These are phyloP conservation scores for Acanthamoeba lugdunensis DNA, from an alignment of 208 protist species.

Conservation along the genomic window DNA sequence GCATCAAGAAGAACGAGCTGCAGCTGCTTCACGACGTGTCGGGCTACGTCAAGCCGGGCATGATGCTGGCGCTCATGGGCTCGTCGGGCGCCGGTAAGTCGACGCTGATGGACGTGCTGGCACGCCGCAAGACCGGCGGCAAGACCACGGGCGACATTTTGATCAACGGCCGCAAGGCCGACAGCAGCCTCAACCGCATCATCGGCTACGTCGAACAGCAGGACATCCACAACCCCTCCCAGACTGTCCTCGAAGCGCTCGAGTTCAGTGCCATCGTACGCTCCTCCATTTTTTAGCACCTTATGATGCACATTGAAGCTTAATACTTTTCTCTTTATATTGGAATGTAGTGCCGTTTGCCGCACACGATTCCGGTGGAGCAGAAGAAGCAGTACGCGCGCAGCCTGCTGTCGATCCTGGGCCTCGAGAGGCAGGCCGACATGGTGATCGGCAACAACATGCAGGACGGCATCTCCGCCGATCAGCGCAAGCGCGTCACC, in stretches of 20 bases:
- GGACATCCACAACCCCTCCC: constrained; percentile 75
- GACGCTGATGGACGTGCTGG: constrained; percentile 80
- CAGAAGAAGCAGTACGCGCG: constrained; percentile 52
- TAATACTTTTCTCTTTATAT: neutral
- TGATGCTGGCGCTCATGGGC: constrained; percentile 81
- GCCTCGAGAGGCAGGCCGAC: constrained; percentile 44
- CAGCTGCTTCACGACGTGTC: constrained; percentile 75
- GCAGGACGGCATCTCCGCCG: constrained; percentile 54
- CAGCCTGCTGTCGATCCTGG: constrained; percentile 34
- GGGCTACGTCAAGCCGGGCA: constrained; percentile 83
- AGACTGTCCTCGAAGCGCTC: constrained; percentile 77
- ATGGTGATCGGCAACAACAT: constrained; percentile 56
- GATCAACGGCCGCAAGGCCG: constrained; percentile 74
- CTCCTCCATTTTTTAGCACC: neutral
- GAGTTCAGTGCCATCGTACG: constrained; percentile 65
- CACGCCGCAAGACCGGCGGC: constrained; percentile 78
- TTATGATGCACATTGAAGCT: too few relatives aligned
- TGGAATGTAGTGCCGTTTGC: constrained; percentile 36
- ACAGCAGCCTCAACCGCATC: constrained; percentile 73
- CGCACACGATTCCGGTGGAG: constrained; percentile 5
- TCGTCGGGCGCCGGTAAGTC: constrained; percentile 81
- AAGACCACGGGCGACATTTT: constrained; percentile 79
- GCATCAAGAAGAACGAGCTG: constrained; percentile 71
- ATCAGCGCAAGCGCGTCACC: constrained; percentile 79
- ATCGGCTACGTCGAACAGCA: constrained; percentile 81